These are phyloP conservation scores for Moesziomyces aphidis DNA, from an alignment of 1,284 basidiomycete species.

Conservation along the genomic window DNA sequence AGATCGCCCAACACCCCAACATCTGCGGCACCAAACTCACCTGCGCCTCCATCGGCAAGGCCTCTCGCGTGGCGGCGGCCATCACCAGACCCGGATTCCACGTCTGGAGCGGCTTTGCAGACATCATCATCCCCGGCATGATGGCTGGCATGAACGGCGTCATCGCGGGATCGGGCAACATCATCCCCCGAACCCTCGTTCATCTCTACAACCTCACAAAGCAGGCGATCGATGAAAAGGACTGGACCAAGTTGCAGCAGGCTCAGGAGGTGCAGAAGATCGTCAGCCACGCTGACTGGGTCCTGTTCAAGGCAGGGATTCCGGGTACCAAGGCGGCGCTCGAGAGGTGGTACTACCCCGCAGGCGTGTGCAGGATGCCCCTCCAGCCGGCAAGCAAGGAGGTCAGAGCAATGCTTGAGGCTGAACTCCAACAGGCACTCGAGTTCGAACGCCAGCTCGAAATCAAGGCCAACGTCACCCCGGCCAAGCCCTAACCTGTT, in stretches of 20 bases:
- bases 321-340: slow-evolving; percentile 84
- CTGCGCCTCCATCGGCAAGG: slow-evolving; percentile 89
- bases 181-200: slow-evolving; percentile 73
- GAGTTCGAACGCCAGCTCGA: slow-evolving; percentile 75
- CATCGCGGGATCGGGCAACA: slow-evolving; percentile 52
- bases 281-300: slow-evolving; percentile 81
- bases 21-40: slow-evolving; percentile 86
- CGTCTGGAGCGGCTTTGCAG: slow-evolving; percentile 37
- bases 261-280: slow-evolving; percentile 82
- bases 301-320: slow-evolving; percentile 81
- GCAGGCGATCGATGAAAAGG: slow-evolving; percentile 43
- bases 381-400: slow-evolving; percentile 75
- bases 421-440: slow-evolving; percentile 76
- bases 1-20: slow-evolving; percentile 84
- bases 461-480: slow-evolving; percentile 61
- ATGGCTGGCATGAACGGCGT: slow-evolving; percentile 46
- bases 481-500: slow-evolving; percentile 27
- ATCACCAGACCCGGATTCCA: slow-evolving; percentile 69
- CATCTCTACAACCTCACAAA: slow-evolving; percentile 77
- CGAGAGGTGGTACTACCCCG: slow-evolving; percentile 78
- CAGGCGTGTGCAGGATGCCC: slow-evolving; percentile 79
- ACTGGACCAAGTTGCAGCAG: slow-evolving; percentile 71
- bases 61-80: slow-evolving; percentile 81
- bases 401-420: slow-evolving; percentile 74
- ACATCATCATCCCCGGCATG: slow-evolving; percentile 49